Evolutionary conservation across 2,329 filamentous ascomycete species (phyloP), one percentile per base, ranked within the genome.

Genomic region (Sphaerulina vaccinii): DNA sequence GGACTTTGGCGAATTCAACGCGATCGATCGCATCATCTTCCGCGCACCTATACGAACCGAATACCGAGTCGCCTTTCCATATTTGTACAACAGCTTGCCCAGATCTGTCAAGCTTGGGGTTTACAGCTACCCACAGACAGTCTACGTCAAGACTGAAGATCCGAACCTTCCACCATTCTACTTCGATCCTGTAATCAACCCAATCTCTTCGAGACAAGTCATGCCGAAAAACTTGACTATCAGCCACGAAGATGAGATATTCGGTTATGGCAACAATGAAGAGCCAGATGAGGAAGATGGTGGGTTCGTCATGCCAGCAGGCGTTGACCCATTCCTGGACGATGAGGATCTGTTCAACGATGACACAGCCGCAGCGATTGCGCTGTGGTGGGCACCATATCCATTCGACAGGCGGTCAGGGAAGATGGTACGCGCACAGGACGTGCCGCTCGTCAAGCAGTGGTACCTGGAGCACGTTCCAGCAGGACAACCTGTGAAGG

Each of bases 1-100:
- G 71, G 93, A 99, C 68, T 99, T 99, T 72, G 93, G 93, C 72
- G 93, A 99, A 72, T 99, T 99, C 79, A 99, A 99, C 67, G 93
- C 93, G 27, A 99, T 99, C 64, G 93, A 99, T 67, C 89, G 95
- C 62, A 99, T 99, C 72, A 99, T 99, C 62, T 99, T 99, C 79
- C 87, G 93, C 59, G 86, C 88, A 40, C 91, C 92, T 0, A 95
- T 97, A 59, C 85, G 92, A 62, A 99, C 92, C 7, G 93, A 99
- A 72, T 96, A 95, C 66, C 85, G 92, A 39, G 93, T 99, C 37
- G 90, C 90, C 0, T 97, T 89, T 69, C 93, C 93, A 0, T 96
- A 87, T 69, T 79, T 99, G 5, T 99, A 99, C 75, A 99, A 99
- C 70, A 96, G 92, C 15, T 79, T 99, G 5, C 95, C 93, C 1